Base-by-base conservation (phyloP, 495 filamentous ascomycete genomes). In the Antarctomyces pellizariae region DNA sequence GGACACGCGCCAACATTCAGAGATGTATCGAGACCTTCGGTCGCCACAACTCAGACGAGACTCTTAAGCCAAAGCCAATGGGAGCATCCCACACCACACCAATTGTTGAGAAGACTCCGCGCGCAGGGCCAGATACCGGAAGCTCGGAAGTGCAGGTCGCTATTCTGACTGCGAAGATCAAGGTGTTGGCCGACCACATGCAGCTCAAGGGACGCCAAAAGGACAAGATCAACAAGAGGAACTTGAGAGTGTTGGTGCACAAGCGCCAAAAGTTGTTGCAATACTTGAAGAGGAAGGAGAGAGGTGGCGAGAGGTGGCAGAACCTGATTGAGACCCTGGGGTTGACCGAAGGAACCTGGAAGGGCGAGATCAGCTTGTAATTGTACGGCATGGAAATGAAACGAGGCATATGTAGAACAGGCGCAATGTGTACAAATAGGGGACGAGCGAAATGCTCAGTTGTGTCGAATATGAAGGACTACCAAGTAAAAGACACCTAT, bases 131-230 rank as follows among this genome's bases (percentile, higher is more conserved):
- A 0, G 86, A 99, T 47, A 93, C 82, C 6, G 86, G 86, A 2
- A 84, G 74, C 29, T 71, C 74, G 11, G 86, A 99, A 50, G 86
- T 99, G 24, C 86, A 99, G 56, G 79, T 83, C 36, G 83, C 80
- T n/a, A 86, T 99, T 36, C 50, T 99, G 45, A 99, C 86, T 5
- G 63, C 77, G 25, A 93, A 93, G 57, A 99, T 99, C 40, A 51
- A 76, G 28, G 72, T 75, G 22, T 47, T 95, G 26, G 67, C 72
- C 17, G 54, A 68, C 33, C 56, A 62, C 27, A 42, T 77, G 28
- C 57, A 63, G 42, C 53, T 43, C 17, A 46, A 50, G 24, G 56
- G 57, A 17, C 59, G 54, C 7, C 41, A 60, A 32, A 68, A 56
- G 31, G 86, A 99, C 44, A 93, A 86, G 56, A 64, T 79, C 38